phyloP scores from a whole-genome alignment of 2,329 filamentous ascomycete genomes.

The Xylariaceae sp. region DNA sequence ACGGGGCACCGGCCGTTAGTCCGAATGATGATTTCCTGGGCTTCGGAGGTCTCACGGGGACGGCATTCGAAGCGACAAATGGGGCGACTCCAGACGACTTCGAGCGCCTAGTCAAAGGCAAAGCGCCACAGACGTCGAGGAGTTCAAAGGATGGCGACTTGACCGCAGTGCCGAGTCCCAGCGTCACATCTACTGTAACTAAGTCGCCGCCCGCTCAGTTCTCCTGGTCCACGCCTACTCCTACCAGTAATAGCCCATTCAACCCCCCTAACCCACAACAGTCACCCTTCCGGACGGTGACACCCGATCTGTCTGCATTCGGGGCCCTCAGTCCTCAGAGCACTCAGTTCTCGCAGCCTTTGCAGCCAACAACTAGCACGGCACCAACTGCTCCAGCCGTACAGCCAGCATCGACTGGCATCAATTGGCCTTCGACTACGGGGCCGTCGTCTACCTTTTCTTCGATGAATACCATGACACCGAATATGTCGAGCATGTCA shows the following conservation, averaged over 20 bases:
- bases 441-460: constrained; percentile 35
- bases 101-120: constrained; percentile 81
- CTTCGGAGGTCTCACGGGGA: constrained; percentile 62
- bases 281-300: constrained; percentile 50
- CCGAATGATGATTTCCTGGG: constrained; percentile 63
- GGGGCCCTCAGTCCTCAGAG: constrained; percentile 51
- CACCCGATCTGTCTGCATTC: constrained; percentile 53
- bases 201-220: constrained; percentile 41
- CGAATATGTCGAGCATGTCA: constrained; percentile 43
- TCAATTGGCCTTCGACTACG: constrained; percentile 35
- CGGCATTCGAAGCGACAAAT: constrained; percentile 47
- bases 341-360: constrained; percentile 59
- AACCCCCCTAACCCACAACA: constrained; percentile 34
- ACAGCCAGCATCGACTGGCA: constrained; percentile 38
- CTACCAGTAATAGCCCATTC: constrained; percentile 35
- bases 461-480: constrained; percentile 36
- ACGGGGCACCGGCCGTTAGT: constrained; percentile 42
- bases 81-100: constrained; percentile 68
- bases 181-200: constrained; percentile 32
- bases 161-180: constrained; percentile 37
- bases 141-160: constrained; percentile 46
- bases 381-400: constrained; percentile 20
- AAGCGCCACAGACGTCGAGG: constrained; percentile 37
- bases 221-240: constrained; percentile 58
- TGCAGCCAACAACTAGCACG: constrained; percentile 40